Base-by-base conservation (phyloP, 2,329 filamentous ascomycete species). In the Albophoma yamanashiensis region DNA sequence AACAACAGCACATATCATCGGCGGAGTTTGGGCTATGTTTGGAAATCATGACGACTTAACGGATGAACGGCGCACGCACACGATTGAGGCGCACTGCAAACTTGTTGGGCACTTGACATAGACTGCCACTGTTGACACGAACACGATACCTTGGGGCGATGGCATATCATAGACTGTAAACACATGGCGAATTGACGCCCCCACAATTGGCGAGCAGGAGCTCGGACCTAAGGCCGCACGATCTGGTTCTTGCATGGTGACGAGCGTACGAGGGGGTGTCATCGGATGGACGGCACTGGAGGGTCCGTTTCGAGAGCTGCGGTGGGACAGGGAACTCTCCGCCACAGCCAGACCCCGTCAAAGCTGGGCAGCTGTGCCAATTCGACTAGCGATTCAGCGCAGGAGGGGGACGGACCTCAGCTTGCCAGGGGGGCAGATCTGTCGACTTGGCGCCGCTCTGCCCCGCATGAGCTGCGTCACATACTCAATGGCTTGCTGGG, bases 91-190 rank as follows among this genome's bases (percentile, higher is more conserved):
- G 56, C 11, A 43, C 50, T 31, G 42, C 22, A 34, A 50, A 36
- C 3, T 17, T 42, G 22, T 6, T 42, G 12, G 31, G 50, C 39
- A 17, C 27, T 34, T 27, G 17, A n/a, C 27, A 53, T 53, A 34
- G 50, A 34, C 50, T 34, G 39, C 40, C 11, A 39, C 53, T 60
- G 31, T 57, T 39, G 38, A 42, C 59, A 62, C 61, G 63, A 56
- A 60, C 62, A 66, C 62, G 64, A 69, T 67, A 67, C 63, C 63
- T 64, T 39, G 61, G 47, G 62, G 59, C 60, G 9, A 60, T 20
- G 50, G 36, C 1, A 36, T 38, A 15, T 20, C 50, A 20, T 55
- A 55, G 50, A 36, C 20, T 55, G 27, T 36, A 36, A 31, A 36
- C 17, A 36, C 50, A 36, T 55, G 50, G 36, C 20, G 50, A 22